Evolutionary conservation across 192 early-diverging fungal species (phyloP), one percentile per base, ranked within the genome.

Genomic region (Haplosporangium gracile): DNA sequence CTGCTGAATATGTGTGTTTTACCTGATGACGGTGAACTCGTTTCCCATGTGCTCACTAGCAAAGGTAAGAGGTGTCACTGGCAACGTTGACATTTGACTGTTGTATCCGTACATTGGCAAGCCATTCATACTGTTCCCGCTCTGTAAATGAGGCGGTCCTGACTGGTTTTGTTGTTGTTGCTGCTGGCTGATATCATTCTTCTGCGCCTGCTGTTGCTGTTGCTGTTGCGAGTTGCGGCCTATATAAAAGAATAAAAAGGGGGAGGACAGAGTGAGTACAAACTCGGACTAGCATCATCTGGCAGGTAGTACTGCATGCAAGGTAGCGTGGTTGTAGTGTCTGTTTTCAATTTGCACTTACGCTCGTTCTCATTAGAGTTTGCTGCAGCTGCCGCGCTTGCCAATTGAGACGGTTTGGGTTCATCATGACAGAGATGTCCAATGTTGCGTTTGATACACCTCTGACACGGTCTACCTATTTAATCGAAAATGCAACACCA

Each of bases 361-460:
- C 72, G 42, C 24, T 47, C 73, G 7, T 42, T 76, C 8, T 43
- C 77, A 26, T 68, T 75, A 0, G 70, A 60, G 42, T 76, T 68
- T 47, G 29, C 13, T 32, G 70, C 26, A 7, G 70, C 77, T 77
- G 68, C 68, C 39, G 76, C 51, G 40, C 78, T 60, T 18, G 85
- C 72, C 42, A 81, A 47, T 18, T 81, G 80, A 32, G 92, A 72
- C 15, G 88, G 85, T 68, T 92, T 94, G 26, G 95, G 93, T 80
- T 97, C 97, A 85, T 99, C 96, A 45, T 95, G 96, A 89, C 98
- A 99, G 43, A 97, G 85, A 80, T 97, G 95, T 16, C 94, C 94
- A 81, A 99, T 98, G 80, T 95, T 96, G 70, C 98, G 95, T 82
- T 97, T 97, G 68, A 99, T 96, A 79, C 98, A 99, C 42, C 98